Percentiles rank a stretch among this genome's conserved stretches.
Evolutionary conservation across 257 asterid genomes (phyloP).

Genomic region (Osmanthus fragrans): DNA sequence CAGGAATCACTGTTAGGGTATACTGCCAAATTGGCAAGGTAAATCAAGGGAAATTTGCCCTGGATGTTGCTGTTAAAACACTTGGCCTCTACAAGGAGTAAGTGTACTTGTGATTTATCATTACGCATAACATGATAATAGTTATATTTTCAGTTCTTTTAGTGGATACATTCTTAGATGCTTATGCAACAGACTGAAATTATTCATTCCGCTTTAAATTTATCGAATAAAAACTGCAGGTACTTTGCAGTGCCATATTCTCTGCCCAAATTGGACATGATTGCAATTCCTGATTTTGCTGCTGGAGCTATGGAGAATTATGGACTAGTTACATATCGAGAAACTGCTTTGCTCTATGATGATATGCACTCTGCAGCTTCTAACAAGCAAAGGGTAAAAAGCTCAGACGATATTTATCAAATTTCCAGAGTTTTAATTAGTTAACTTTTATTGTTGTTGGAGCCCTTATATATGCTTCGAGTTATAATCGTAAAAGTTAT

Average conservation of each 20-base stretch:
- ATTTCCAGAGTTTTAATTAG: background rate
- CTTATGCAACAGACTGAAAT: slow-evolving; percentile 2
- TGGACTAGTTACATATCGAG: slow-evolving; percentile 93
- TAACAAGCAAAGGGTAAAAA: slow-evolving; percentile 89
- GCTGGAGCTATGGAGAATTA: slow-evolving; percentile 99
- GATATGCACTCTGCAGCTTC: slow-evolving; percentile 94
- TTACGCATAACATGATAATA: background rate
- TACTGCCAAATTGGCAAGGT: slow-evolving; percentile 88
- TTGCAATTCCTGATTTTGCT: slow-evolving; percentile 98
- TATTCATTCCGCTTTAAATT: background rate
- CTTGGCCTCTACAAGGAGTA: slow-evolving; percentile 87
- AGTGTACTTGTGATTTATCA: slow-evolving; percentile 17
- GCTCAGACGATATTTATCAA: slow-evolving; percentile 23
- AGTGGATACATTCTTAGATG: slow-evolving; percentile 1
- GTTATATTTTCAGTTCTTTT: background rate
- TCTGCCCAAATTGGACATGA: slow-evolving; percentile 92
- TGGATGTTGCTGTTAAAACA: slow-evolving; percentile 91
- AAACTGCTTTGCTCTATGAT: slow-evolving; percentile 89
- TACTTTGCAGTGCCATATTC: slow-evolving; percentile 89
- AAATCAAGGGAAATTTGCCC: slow-evolving; percentile 83
- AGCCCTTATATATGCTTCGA: background rate
- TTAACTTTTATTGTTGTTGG: background rate
- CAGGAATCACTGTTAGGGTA: slow-evolving; percentile 82
- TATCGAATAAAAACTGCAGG: slow-evolving; percentile 37
- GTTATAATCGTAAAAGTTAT: slow-evolving; percentile 18